phyloP scores from a whole-genome alignment of 2,329 filamentous ascomycete species.

The Onygena corvina region DNA sequence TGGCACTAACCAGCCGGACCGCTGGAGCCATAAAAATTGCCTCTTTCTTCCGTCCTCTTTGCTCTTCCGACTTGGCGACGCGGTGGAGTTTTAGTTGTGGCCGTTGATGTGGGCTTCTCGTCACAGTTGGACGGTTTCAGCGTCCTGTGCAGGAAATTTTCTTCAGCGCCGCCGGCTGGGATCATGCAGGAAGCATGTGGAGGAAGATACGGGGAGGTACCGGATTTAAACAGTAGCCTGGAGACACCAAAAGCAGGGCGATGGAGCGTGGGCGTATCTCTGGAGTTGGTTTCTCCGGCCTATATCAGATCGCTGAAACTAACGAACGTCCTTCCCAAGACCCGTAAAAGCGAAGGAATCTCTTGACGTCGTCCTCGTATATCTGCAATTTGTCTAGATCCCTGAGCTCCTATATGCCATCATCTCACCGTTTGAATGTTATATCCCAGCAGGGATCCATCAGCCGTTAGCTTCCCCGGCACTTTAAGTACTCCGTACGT shows the following conservation, averaged over 20 bases:
- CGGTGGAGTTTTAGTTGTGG: background rate
- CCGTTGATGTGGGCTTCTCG: background rate
- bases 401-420: background rate
- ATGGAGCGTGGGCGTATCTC: background rate
- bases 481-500: background rate
- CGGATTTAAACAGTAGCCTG: background rate
- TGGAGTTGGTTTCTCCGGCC: no score
- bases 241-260: background rate
- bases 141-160: background rate
- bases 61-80: constrained; percentile 1
- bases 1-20: background rate
- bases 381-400: background rate
- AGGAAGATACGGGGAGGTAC: background rate
- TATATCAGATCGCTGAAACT: no score
- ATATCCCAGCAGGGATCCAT: background rate
- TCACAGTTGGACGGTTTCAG: background rate
- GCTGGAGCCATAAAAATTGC: background rate
- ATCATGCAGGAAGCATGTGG: background rate
- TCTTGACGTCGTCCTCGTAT: background rate
- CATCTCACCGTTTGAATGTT: background rate
- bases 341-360: no score
- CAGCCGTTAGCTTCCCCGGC: constrained; percentile 2
- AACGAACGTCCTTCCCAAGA: no score
- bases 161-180: background rate
- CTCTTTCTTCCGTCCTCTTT: background rate